phyloP scores from a whole-genome alignment of 805 yeast genomes.

The Pichia nakasei region DNA sequence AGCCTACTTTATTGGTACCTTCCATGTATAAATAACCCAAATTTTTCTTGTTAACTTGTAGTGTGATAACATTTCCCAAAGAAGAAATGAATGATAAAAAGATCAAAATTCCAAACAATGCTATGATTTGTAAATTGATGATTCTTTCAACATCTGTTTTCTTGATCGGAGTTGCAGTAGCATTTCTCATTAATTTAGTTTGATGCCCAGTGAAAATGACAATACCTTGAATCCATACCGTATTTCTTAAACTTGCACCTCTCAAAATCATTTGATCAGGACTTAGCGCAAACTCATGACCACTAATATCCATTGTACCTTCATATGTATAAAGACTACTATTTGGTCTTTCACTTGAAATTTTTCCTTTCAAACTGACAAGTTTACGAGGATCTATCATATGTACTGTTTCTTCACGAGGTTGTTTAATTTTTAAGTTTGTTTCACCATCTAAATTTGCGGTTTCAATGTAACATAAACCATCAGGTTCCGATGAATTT shows the following conservation, averaged over 20 bases:
- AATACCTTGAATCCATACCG: slow-evolving; percentile 90
- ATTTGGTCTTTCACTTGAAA: slow-evolving; percentile 87
- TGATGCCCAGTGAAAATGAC: slow-evolving; percentile 97
- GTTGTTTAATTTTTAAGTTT: slow-evolving; percentile 88
- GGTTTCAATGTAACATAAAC: slow-evolving; percentile 93
- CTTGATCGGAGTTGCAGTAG: slow-evolving; percentile 97
- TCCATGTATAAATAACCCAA: slow-evolving; percentile 60
- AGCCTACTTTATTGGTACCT: slow-evolving; percentile 55
- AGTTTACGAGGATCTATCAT: slow-evolving; percentile 59
- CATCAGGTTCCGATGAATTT: slow-evolving; percentile 96
- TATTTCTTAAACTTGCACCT: slow-evolving; percentile 93
- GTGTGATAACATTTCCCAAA: slow-evolving; percentile 75
- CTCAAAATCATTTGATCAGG: slow-evolving; percentile 90
- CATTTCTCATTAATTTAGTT: slow-evolving; percentile 95
- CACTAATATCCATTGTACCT: slow-evolving; percentile 64
- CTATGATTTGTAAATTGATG: slow-evolving; percentile 86
- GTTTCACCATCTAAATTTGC: slow-evolving; percentile 98
- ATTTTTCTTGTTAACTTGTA: slow-evolving; percentile 41
- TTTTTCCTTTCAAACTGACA: slow-evolving; percentile 43
- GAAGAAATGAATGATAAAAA: slow-evolving; percentile 72
- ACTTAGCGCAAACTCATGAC: slow-evolving; percentile 55
- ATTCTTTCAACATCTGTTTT: slow-evolving; percentile 94
- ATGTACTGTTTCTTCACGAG: slow-evolving; percentile 66
- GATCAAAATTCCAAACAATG: slow-evolving; percentile 73
- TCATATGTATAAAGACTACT: slow-evolving; percentile 91